Evolutionary conservation across 2,329 filamentous ascomycete species (phyloP), one percentile per base, ranked within the genome.

Genomic region (Cordyceps farinosa): DNA sequence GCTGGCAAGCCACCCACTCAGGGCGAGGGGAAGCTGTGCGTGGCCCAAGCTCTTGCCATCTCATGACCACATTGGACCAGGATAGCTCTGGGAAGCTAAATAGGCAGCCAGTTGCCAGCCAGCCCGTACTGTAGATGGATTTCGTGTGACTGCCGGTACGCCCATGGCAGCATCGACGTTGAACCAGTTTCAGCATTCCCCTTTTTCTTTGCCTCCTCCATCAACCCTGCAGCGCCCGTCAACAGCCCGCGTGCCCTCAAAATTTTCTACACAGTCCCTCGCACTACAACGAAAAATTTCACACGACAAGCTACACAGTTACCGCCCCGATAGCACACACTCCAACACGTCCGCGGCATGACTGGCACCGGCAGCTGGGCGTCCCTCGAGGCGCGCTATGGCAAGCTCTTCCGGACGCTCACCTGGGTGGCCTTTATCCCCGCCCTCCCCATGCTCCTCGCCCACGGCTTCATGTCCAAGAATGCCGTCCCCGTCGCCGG

Each of bases 391-490:
- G 40, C 52, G 15, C 62, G 62, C 52, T 63, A 54, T 36, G 67
- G 66, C 34, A 69, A 69, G 38, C 67, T 69, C 48, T 69, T 77
- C 48, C 77, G 77, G 64, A 69, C 72, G 59, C 64, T 75, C 62
- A 73, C 73, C 58, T 70, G 73, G 65, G 66, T 71, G 56, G 73
- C 71, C 61, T 77, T 78, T 64, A 40, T 79, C 36, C 77, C 76
- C 47, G 76, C 76, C 7, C 74, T 79, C 51, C 73, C 75, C 3
- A 72, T 79, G 22, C 75, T 75, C 65, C 66, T 80, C 64, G 69
- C 73, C 36, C 75, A 90, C 74, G 87, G 87, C 0, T 89, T 89
- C 65, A 73, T 90, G 1, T 83, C 83, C 0, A 87, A 90, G 64
- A 87, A 88, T 69, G 79, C 84, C 27, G 42, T 77, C 42, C 78